phyloP scores from a whole-genome alignment of 2,329 filamentous ascomycete genomes.

The Penicillium sp. region DNA sequence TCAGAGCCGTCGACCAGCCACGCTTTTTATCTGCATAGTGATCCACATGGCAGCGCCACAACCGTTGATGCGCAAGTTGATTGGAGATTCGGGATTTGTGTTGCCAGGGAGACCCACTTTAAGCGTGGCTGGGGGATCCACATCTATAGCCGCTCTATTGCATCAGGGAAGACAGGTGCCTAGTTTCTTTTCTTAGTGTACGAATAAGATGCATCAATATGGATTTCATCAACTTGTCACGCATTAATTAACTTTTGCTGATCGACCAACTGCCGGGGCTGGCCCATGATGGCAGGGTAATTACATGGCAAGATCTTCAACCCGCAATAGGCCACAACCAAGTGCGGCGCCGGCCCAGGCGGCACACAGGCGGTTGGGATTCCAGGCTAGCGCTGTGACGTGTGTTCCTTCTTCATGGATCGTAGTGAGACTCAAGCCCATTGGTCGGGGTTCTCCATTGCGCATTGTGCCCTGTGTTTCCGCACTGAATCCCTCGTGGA shows the following conservation, averaged over 20 bases:
- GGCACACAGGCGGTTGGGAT: conserved; percentile 64
- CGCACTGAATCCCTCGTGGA: conserved; percentile 46
- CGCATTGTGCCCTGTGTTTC: conserved; percentile 36
- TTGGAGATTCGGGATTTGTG: conserved; percentile 2
- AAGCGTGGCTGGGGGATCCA: conserved; percentile 23
- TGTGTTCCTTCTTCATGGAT: conserved; percentile 65
- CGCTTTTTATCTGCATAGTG: neutral
- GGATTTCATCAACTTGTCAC: neutral
- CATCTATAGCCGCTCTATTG: neutral
- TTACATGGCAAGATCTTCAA: conserved; percentile 62
- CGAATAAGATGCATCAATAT: neutral
- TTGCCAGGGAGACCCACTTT: conserved; percentile 7
- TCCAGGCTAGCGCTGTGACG: conserved; percentile 65
- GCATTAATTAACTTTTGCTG: neutral
- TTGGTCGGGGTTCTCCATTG: conserved; percentile 32
- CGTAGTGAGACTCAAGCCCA: conserved; percentile 37
- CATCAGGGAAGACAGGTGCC: conserved; percentile 12
- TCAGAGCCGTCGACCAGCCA: conserved; percentile 7
- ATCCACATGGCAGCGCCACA: conserved; percentile 17
- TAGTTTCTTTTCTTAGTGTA: conserved; percentile 25
- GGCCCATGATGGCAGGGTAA: conserved; percentile 5
- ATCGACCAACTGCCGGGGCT: conserved; percentile 10
- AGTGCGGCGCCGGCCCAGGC: conserved; percentile 68
- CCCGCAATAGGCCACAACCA: conserved; percentile 65
- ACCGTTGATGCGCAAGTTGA: neutral